Conservation (phyloP, 306 rosid genomes). For the Spatholobus suberectus region DNA sequence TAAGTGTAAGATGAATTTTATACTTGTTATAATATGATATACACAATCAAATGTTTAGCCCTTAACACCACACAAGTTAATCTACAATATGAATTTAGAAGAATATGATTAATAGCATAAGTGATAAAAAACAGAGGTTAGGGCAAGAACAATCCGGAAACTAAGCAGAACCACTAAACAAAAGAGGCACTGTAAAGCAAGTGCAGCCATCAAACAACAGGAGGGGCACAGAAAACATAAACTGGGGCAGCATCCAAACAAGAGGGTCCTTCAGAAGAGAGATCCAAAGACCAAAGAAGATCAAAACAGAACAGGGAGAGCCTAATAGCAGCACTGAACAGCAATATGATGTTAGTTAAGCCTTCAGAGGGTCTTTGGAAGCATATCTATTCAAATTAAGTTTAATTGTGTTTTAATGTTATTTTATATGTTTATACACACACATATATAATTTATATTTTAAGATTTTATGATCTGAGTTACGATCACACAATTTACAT, state of each 20-base stretch:
- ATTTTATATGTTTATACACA: too few species aligned
- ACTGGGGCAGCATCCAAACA: not conserved
- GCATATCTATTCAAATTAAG: too few species aligned
- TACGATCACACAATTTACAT: too few species aligned
- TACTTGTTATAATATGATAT: conserved; percentile 2
- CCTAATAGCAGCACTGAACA: not conserved
- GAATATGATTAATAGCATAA: not conserved
- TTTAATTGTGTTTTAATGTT: too few species aligned
- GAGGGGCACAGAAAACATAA: not conserved
- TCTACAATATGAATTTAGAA: conserved; percentile 21
- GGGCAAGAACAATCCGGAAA: not conserved
- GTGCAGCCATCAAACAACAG: not conserved
- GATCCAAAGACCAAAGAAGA: not conserved
- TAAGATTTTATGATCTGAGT: too few species aligned
- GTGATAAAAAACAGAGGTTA: not conserved
- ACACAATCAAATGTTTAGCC: conserved; percentile 22
- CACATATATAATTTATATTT: too few species aligned
- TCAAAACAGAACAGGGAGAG: not conserved
- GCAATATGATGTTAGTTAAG: not conserved
- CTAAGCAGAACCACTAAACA: not conserved
- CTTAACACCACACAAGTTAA: not conserved
- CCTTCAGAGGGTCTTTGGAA: not conserved
- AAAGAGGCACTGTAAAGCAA: not conserved
- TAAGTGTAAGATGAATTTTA: not conserved
- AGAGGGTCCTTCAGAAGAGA: not conserved